phyloP scores from a whole-genome alignment of 805 yeast species.

The Pichia manshurica region DNA sequence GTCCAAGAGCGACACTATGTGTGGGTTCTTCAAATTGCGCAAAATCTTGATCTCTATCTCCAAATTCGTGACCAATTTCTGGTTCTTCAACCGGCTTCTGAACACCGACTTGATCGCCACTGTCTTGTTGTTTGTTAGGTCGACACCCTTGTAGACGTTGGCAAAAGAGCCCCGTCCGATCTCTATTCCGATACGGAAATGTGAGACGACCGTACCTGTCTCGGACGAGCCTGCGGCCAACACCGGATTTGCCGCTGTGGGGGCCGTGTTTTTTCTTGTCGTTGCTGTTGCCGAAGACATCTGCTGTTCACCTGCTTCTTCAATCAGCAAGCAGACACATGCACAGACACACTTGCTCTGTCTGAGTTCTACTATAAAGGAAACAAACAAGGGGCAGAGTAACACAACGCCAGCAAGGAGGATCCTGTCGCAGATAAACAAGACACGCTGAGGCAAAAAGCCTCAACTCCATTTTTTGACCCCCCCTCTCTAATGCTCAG shows the following conservation, averaged over 20 bases:
- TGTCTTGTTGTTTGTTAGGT: conserved; percentile 44
- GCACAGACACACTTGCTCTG: no score
- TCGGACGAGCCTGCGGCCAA: conserved; percentile 14
- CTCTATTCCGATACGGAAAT: conserved; percentile 64
- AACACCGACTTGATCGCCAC: conserved; percentile 90
- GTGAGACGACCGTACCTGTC: conserved; percentile 32
- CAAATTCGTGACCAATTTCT: conserved; percentile 81
- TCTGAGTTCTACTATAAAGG: no score
- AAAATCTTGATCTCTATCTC: conserved; percentile 89
- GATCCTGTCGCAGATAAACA: no score
- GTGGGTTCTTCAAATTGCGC: conserved; percentile 86
- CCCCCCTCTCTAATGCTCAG: no score
- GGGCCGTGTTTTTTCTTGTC: not conserved
- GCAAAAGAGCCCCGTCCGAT: conserved; percentile 97
- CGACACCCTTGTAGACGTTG: conserved; percentile 80
- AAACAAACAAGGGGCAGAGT: no score
- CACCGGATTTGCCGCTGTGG: conserved; percentile 5
- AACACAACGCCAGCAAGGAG: no score
- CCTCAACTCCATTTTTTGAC: no score
- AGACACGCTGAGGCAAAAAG: no score
- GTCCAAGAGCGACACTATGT: conserved; percentile 81
- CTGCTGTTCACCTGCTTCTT: not conserved
- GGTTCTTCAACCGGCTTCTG: conserved; percentile 73
- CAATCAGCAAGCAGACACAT: no score
- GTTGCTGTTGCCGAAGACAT: not conserved